Conservation (phyloP, 306 rosid species). For the Medicago ruthenica region DNA sequence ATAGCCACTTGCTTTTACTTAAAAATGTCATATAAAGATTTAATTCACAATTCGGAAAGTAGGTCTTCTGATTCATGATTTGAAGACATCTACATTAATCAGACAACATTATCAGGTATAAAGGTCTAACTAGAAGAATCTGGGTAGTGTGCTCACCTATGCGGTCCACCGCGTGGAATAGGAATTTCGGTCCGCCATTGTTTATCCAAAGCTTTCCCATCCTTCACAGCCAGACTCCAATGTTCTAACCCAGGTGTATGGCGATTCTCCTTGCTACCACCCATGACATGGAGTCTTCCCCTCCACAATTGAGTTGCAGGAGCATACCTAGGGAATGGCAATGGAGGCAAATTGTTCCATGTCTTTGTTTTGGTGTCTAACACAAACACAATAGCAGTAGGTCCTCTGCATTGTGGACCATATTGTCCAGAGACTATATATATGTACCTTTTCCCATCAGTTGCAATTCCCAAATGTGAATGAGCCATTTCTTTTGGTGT, state of each 20-base stretch:
- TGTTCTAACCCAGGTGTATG: slow-evolving; percentile 85
- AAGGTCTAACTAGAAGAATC: slow-evolving; percentile 15
- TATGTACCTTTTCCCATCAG: slow-evolving; percentile 79
- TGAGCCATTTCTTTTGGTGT: slow-evolving; percentile 87
- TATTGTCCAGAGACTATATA: slow-evolving; percentile 82
- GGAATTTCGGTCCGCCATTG: slow-evolving; percentile 78
- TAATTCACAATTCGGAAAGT: background rate
- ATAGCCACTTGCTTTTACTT: too few relatives aligned
- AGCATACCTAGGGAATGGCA: slow-evolving; percentile 89
- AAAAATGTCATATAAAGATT: background rate
- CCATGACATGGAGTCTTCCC: slow-evolving; percentile 96
- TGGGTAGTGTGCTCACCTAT: slow-evolving; percentile 61
- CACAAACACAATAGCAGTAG: slow-evolving; percentile 62
- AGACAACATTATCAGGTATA: background rate
- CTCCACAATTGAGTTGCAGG: slow-evolving; percentile 94
- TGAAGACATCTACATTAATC: background rate
- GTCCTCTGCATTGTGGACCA: slow-evolving; percentile 89
- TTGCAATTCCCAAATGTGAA: slow-evolving; percentile 87
- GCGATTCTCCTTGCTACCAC: slow-evolving; percentile 94
- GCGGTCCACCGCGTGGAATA: slow-evolving; percentile 95
- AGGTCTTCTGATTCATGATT: background rate
- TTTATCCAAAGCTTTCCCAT: slow-evolving; percentile 72
- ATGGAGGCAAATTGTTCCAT: slow-evolving; percentile 73
- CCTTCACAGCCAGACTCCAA: slow-evolving; percentile 92
- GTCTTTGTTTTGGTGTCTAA: slow-evolving; percentile 73